phyloP scores from a whole-genome alignment of 495 filamentous ascomycete species.

The Penicillium subrubescens region DNA sequence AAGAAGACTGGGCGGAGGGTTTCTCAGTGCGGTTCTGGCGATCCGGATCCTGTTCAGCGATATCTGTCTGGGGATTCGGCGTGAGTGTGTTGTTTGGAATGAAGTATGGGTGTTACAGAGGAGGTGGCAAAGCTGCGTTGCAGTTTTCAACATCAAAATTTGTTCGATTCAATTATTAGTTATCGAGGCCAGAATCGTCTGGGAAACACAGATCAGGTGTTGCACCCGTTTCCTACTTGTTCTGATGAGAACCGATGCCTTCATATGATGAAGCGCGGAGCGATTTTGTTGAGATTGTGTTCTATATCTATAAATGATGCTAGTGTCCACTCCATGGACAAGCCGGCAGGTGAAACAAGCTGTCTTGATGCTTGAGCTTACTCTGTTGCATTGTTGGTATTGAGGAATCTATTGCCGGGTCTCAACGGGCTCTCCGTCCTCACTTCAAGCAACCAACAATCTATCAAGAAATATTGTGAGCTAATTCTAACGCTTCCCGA shows the following conservation, averaged over 20 bases:
- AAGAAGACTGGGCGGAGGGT: constrained; percentile 29
- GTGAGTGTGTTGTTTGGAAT: background rate
- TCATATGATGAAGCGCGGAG: background rate
- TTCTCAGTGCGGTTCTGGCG: constrained; percentile 34
- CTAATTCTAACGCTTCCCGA: background rate
- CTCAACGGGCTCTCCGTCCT: background rate
- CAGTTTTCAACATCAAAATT: background rate
- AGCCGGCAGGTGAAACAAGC: too few relatives aligned
- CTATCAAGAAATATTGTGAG: background rate
- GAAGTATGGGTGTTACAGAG: background rate
- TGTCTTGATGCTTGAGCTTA: background rate
- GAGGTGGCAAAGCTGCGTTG: background rate
- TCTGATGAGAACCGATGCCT: background rate
- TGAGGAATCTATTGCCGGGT: background rate
- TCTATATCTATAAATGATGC: too few relatives aligned
- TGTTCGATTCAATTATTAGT: background rate
- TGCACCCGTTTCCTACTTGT: too few relatives aligned
- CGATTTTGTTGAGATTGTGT: too few relatives aligned
- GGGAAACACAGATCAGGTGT: too few relatives aligned
- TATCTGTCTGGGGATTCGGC: constrained; percentile 21
- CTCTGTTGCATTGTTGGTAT: background rate
- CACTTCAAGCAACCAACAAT: background rate
- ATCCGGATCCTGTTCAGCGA: constrained; percentile 32
- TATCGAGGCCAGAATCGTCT: too few relatives aligned
- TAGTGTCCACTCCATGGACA: too few relatives aligned